Evolutionary conservation across 2,329 filamentous ascomycete genomes (phyloP).

Genomic region (Aspergillus arachidicola): DNA sequence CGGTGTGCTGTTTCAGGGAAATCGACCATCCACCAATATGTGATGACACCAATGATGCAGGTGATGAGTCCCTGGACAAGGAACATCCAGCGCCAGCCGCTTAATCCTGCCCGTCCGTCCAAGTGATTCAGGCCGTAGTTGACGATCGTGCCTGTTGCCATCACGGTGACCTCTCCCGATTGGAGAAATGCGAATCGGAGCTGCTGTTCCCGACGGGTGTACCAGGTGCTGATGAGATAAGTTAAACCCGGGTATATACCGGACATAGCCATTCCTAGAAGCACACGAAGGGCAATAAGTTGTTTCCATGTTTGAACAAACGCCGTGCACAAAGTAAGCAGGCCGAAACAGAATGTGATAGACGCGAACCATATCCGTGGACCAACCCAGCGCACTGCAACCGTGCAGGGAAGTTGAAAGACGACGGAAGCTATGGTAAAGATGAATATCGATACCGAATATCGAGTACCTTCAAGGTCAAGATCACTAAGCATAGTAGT

Average conservation of each 20-base stretch:
- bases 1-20: conserved; percentile 64
- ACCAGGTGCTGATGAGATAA: conserved; percentile 59
- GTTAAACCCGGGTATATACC: conserved; percentile 50
- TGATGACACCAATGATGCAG: conserved; percentile 59
- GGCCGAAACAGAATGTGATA: conserved; percentile 63
- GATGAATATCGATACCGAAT: conserved; percentile 72
- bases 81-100: conserved; percentile 72
- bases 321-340: conserved; percentile 69
- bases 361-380: conserved; percentile 64
- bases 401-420: conserved; percentile 69
- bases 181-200: conserved; percentile 67
- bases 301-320: conserved; percentile 69
- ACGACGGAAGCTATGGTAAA: conserved; percentile 70
- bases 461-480: conserved; percentile 65
- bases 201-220: conserved; percentile 66
- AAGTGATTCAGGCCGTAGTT: conserved; percentile 71
- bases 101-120: conserved; percentile 57
- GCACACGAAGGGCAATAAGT: conserved; percentile 68
- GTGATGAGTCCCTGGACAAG: conserved; percentile 66
- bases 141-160: conserved; percentile 67
- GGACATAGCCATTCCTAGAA: conserved; percentile 66
- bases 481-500: conserved; percentile 69
- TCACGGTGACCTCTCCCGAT: conserved; percentile 64
- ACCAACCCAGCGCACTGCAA: conserved; percentile 66
- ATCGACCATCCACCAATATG: conserved; percentile 72